A percentile compares a stretch with the other conserved stretches of the same genome.
Evolutionary conservation across 306 rosid species (phyloP).

Genomic region (Amphicarpaea edgeworthii): DNA sequence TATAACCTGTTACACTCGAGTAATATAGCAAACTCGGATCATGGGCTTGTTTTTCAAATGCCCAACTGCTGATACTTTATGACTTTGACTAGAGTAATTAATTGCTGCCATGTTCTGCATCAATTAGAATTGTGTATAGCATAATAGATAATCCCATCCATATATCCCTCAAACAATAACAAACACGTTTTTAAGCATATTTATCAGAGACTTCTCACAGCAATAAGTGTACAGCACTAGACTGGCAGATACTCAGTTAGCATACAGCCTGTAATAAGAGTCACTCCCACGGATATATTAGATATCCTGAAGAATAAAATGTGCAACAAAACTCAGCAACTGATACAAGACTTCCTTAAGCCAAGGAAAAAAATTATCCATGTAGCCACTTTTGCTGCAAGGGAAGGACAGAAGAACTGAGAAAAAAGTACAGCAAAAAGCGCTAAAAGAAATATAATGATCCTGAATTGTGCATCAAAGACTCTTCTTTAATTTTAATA

Average conservation of each 20-base stretch:
- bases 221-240: conserved; percentile 35
- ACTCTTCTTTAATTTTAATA: neutral
- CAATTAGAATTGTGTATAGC: conserved; percentile 14
- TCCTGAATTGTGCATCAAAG: neutral
- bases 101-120: conserved; percentile 42
- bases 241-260: conserved; percentile 35
- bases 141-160: conserved; percentile 38
- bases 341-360: conserved; percentile 30
- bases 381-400: conserved; percentile 38
- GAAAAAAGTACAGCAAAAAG: conserved; percentile 14
- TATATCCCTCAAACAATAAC: conserved; percentile 34
- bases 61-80: conserved; percentile 26
- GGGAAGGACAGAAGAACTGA: conserved; percentile 27
- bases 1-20: conserved; percentile 20
- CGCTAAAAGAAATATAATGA: conserved; percentile 9
- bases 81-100: conserved; percentile 14
- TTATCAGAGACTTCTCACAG: conserved; percentile 26
- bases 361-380: conserved; percentile 38
- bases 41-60: conserved; percentile 9
- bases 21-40: conserved; percentile 3
- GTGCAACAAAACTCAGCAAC: conserved; percentile 41
- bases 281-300: conserved; percentile 37
- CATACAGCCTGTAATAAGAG: conserved; percentile 39
- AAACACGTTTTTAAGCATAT: conserved; percentile 39
- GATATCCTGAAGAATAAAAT: conserved; percentile 50